A percentile compares a stretch with the other conserved stretches of the same genome.
phyloP scores from a whole-genome alignment of 73 alveolate species.

The Uronychia binucleata region DNA sequence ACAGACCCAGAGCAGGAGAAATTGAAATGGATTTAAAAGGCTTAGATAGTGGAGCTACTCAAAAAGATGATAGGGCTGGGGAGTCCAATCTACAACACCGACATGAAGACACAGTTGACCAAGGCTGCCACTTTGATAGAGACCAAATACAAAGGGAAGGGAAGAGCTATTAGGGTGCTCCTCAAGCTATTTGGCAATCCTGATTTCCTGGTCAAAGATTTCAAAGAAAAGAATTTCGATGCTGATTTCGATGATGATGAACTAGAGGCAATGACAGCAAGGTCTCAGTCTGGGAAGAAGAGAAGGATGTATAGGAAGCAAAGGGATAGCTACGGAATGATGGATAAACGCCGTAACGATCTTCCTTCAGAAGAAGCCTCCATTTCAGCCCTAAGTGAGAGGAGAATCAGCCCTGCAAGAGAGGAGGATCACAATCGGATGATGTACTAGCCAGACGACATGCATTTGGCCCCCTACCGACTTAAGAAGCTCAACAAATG shows the following conservation, averaged over 20 bases:
- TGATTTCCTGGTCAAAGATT: slow-evolving; percentile 1
- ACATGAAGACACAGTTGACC: slow-evolving; percentile 5
- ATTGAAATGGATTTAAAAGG: slow-evolving; percentile 30
- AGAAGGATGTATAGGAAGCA: not conserved
- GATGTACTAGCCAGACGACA: not conserved
- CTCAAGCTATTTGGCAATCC: slow-evolving; percentile 35
- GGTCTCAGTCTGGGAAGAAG: not conserved
- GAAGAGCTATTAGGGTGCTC: slow-evolving; percentile 9
- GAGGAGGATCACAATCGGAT: not conserved
- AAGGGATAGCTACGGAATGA: not conserved
- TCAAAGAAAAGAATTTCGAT: not conserved
- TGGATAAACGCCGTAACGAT: not conserved
- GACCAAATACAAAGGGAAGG: slow-evolving; percentile 5
- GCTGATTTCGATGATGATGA: slow-evolving; percentile 10
- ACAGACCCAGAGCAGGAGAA: slow-evolving; percentile 25
- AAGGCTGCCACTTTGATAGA: not conserved
- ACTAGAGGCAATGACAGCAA: slow-evolving; percentile 9
- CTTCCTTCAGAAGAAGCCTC: not conserved
- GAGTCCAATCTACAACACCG: not conserved
- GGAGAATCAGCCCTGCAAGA: not conserved
- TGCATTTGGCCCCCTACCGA: not conserved
- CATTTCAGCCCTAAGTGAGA: not conserved
- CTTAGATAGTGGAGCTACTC: slow-evolving; percentile 4
- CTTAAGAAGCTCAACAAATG: not conserved
- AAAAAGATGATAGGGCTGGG: slow-evolving; percentile 19